Evolutionary conservation across 2,329 filamentous ascomycete species (phyloP).

Genomic region (Cordyceps pruinosa): DNA sequence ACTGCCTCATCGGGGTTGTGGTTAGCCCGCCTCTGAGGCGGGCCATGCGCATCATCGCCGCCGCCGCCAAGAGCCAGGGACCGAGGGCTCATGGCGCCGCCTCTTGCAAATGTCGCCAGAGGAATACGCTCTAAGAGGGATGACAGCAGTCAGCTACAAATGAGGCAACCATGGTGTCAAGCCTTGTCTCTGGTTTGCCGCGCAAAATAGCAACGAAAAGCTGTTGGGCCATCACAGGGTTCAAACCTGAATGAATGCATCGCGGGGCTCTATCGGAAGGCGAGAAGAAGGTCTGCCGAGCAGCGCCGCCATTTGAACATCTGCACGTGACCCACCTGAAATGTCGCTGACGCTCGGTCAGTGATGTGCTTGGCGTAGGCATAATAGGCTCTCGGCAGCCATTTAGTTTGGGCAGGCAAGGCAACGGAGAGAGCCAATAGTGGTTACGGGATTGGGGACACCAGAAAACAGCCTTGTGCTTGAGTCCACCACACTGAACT

Average conservation of each 20-base stretch:
- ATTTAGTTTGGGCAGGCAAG: not conserved
- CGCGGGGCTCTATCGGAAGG: not conserved
- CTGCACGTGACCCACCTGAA: not conserved
- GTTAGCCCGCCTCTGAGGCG: slow-evolving; percentile 5
- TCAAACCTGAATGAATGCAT: not conserved
- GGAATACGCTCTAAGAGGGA: not conserved
- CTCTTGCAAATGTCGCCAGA: not conserved
- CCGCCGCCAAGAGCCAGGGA: not conserved
- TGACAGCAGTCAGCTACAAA: not conserved
- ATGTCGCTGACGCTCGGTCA: not conserved
- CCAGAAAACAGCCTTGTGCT: too few species aligned
- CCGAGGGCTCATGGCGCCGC: not conserved
- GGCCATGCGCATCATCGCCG: not conserved
- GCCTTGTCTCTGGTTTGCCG: not conserved
- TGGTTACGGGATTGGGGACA: too few species aligned
- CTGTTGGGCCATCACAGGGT: not conserved
- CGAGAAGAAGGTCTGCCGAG: not conserved
- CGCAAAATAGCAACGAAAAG: not conserved
- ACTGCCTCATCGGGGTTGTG: slow-evolving; percentile 5
- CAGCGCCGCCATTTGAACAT: not conserved
- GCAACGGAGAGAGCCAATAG: too few species aligned
- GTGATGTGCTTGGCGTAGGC: not conserved
- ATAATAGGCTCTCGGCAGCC: not conserved
- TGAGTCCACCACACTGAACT: too few species aligned
- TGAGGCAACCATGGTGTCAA: not conserved